Evolutionary conservation across 805 yeast species (phyloP), one percentile per base, ranked within the genome.

Genomic region (Starmerella potacharoeniae): DNA sequence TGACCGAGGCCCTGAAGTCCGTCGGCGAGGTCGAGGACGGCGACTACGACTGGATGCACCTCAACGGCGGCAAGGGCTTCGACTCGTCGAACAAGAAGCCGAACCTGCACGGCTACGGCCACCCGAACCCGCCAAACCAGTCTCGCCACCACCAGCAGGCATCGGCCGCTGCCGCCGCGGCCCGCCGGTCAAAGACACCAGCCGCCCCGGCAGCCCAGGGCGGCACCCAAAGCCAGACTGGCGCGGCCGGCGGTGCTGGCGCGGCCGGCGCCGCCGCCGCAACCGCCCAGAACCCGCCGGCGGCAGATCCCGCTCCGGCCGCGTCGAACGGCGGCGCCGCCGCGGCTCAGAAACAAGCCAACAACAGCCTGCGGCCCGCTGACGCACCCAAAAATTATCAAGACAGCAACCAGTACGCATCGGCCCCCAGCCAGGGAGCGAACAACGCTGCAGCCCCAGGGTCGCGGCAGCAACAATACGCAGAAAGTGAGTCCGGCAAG

Each of bases 1-100:
- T 93, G 76, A 55, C 58, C 60, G 81, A 86, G 58, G 93, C 89
- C 0, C 72, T 93, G 58, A 82, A 81, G 51, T 82, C 84, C 36
- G 75, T 83, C 52, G 84, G 82, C 50, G 86, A 82, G 58, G 69
- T 69, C 39, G 84, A 82, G 51, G 97, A 93, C 71, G 95, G 86
- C 47, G 90, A 86, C 65, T 93, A 89, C 71, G 98, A 93, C 74
- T 93, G 98, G 98, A 87, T 89, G 96, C 86, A 84, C 65, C 76
- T 93, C 63, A 93, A 93, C 68, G 87, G 86, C 55, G 97, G 97
- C 57, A 82, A 83, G 69, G 97, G 97, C 53, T 91, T 96, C 96
- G 97, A 93, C 71, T 79, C 86, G 17, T 80, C 84, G 59, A 89
- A 89, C 71, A 89, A 88, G 69, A 90, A 90, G 70, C 95, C 96